phyloP scores from a whole-genome alignment of 2,329 filamentous ascomycete species.

The Trichoderma koningiopsis region DNA sequence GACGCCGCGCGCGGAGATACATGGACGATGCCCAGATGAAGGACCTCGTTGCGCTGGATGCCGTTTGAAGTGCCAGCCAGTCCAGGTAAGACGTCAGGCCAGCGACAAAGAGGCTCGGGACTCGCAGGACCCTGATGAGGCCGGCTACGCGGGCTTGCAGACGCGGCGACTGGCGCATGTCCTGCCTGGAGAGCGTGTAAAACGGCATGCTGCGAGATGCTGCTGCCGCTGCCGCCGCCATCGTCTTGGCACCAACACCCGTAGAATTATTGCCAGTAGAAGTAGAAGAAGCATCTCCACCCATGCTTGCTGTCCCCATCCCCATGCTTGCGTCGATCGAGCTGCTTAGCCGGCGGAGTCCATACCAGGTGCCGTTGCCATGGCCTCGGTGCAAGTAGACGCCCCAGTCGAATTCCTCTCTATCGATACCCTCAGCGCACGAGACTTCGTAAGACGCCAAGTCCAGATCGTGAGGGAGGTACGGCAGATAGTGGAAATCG shows the following conservation, averaged over 20 bases:
- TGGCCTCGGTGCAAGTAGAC: conserved; percentile 39
- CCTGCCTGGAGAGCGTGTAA: conserved; percentile 30
- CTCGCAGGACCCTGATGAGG: conserved; percentile 35
- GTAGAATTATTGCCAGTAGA: background rate
- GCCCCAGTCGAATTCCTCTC: conserved; percentile 42
- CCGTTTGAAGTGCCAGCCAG: conserved; percentile 36
- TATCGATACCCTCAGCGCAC: conserved; percentile 29
- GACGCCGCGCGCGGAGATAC: conserved; percentile 35
- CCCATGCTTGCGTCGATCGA: conserved; percentile 24
- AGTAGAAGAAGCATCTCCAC: background rate
- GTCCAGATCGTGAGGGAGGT: conserved; percentile 25
- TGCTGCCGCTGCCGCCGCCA: background rate
- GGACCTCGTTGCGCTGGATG: conserved; percentile 32
- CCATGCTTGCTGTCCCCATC: conserved; percentile 15
- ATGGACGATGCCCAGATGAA: conserved; percentile 38
- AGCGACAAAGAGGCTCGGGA: conserved; percentile 28
- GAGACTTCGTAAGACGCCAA: conserved; percentile 30
- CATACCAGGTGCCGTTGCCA: conserved; percentile 36
- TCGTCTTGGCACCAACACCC: background rate
- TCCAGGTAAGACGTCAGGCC: conserved; percentile 38
- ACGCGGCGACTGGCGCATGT: conserved; percentile 34
- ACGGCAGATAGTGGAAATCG: conserved; percentile 4
- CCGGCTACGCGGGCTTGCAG: conserved; percentile 37
- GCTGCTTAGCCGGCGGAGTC: conserved; percentile 25
- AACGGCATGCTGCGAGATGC: conserved; percentile 17